phyloP scores from a whole-genome alignment of 2,329 filamentous ascomycete species.

The Epichloe glyceriae region DNA sequence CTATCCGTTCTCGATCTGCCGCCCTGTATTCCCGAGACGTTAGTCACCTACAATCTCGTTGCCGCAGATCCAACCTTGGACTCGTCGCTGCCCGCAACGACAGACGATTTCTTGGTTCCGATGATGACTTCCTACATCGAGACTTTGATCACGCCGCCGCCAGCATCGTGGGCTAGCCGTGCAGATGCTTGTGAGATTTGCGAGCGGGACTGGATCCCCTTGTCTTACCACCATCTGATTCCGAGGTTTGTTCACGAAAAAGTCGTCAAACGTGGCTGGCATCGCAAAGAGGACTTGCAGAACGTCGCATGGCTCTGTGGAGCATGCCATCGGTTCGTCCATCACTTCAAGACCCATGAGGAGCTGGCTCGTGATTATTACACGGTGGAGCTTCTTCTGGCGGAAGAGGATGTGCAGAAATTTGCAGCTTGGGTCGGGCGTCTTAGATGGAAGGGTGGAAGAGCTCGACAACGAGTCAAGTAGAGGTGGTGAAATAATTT shows the following conservation, averaged over 20 bases:
- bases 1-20: constrained; percentile 38
- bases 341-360: constrained; percentile 62
- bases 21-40: constrained; percentile 49
- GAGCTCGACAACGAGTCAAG: neutral
- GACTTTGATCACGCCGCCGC: constrained; percentile 46
- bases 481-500: neutral
- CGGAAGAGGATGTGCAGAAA: constrained; percentile 55
- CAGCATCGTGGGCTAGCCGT: constrained; percentile 46
- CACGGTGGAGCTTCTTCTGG: constrained; percentile 58
- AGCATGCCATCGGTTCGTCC: constrained; percentile 73
- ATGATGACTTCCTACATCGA: constrained; percentile 51
- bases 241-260: constrained; percentile 67
- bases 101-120: constrained; percentile 46
- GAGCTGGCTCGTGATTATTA: constrained; percentile 61
- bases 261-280: constrained; percentile 66
- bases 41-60: constrained; percentile 54
- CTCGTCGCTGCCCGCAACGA: constrained; percentile 24
- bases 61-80: constrained; percentile 20
- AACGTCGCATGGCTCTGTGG: constrained; percentile 80
- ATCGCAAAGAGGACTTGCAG: constrained; percentile 58
- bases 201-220: constrained; percentile 55
- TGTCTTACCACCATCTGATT: constrained; percentile 79
- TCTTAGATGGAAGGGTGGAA: constrained; percentile 56
- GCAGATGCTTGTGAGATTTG: constrained; percentile 61
- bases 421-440: constrained; percentile 63